Conservation (phyloP, 345 rosid genomes). For the Anastatica hierochuntica region DNA sequence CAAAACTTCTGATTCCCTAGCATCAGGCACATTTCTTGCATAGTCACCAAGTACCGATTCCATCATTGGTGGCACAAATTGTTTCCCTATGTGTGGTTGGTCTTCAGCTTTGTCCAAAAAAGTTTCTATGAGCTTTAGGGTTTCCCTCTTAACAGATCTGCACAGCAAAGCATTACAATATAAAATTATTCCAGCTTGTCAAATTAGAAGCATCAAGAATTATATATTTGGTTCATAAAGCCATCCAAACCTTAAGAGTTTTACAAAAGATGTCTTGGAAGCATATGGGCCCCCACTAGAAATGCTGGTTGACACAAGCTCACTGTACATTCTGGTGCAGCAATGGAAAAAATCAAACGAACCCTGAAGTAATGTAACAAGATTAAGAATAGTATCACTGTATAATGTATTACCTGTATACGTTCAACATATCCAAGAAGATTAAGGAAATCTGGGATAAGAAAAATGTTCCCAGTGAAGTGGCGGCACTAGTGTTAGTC, state of each 20-base stretch:
- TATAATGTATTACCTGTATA: conserved; percentile 52
- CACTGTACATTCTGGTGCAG: conserved; percentile 95
- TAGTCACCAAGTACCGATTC: conserved; percentile 96
- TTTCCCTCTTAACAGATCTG: conserved; percentile 98
- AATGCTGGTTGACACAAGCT: conserved; percentile 88
- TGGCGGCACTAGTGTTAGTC: conserved; percentile 97
- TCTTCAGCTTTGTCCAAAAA: conserved; percentile 98
- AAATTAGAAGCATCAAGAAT: neutral
- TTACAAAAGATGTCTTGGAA: conserved; percentile 83
- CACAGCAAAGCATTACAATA: conserved; percentile 4
- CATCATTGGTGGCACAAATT: conserved; percentile 99
- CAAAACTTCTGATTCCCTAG: conserved; percentile 95
- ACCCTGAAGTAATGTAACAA: no score
- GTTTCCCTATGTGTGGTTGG: conserved; percentile 87
- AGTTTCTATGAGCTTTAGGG: conserved; percentile 88
- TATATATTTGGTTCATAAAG: conserved; percentile 4
- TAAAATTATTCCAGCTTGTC: conserved; percentile 1
- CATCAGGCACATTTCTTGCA: conserved; percentile 96
- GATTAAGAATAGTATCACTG: neutral
- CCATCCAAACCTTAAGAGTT: conserved; percentile 65
- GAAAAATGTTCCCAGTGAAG: conserved; percentile 77
- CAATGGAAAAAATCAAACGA: neutral
- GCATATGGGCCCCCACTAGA: conserved; percentile 89
- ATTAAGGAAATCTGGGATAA: conserved; percentile 75
- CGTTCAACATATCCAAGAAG: conserved; percentile 95